Base-by-base conservation (phyloP, 257 asterid genomes). In the Rauvolfia tetraphylla region DNA sequence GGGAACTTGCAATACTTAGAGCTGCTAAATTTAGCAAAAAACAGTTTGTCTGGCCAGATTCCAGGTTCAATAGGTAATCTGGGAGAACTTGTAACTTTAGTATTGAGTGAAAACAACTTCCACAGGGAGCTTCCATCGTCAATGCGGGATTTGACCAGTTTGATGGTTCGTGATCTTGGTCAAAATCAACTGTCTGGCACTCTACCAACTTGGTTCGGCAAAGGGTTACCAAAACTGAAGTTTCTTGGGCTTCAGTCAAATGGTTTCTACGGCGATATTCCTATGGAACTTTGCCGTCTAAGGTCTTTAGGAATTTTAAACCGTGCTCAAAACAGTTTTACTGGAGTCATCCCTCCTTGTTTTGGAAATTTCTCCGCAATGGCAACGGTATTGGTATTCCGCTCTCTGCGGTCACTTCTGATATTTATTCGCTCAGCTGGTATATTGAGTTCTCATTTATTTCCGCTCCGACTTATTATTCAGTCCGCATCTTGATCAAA, bases 281-380 rank as follows among this genome's bases (percentile, higher is more conserved):
- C 84, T 13, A n/a, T 15, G 15, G 58, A 75, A n/a, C 59, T 80
- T 14, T 83, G 87, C 76, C 73, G 18, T 9, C 83, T 83, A n/a
- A 25, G 27, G 0, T 38, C 68, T 7, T 74, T 83, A 13, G 82
- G 75, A 39, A 31, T 76, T 12, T n/a, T 83, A 10, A 81, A 83
- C 76, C 51, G 80, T 42, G 87, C 87, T 1, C 75, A 74, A 0
- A 83, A 80, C 61, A 67, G 39, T 29, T 53, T 78, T 0, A 51
- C 84, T 0, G 87, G 87, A 6, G 3, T 7, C 10, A 80, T 80
- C 46, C 84, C 87, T 0, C 38, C 29, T 3, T 83, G 85, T 49
- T 73, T 84, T 18, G 36, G 63, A 29, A 48, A 66, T 34, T 79
- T 84, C 44, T 66, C 74, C 0, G 74, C 53, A 31, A 80, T 84